A percentile compares a stretch with the other conserved stretches of the same genome.
Conservation (phyloP, 176 grass and related monocot genomes). For the Puya raimondii region DNA sequence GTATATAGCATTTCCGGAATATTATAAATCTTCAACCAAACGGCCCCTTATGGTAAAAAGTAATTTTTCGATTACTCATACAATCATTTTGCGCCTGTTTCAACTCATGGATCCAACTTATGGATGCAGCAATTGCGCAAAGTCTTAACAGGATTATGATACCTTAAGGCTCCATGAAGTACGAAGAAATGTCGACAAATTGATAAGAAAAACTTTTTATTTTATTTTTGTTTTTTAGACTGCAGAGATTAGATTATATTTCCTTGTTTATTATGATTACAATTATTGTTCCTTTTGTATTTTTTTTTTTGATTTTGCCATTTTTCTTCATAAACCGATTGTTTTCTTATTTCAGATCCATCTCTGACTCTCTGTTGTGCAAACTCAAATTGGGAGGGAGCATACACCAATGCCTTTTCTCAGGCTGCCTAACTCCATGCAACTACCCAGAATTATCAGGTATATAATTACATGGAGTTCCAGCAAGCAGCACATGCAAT, state of each 20-base stretch:
- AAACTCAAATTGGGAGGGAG: background rate
- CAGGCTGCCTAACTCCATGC: background rate
- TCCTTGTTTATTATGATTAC: background rate
- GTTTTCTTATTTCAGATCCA: background rate
- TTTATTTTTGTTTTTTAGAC: background rate
- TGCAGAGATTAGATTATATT: background rate
- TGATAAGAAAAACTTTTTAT: background rate
- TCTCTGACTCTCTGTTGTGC: background rate
- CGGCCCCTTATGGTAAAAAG: too few species aligned
- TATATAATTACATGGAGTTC: background rate
- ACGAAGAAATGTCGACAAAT: background rate
- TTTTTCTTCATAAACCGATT: background rate
- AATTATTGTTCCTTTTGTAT: background rate
- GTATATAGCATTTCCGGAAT: too few species aligned
- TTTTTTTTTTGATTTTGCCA: background rate
- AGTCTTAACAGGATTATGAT: background rate
- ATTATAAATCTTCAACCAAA: too few species aligned
- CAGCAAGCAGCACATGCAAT: background rate
- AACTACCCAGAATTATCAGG: background rate
- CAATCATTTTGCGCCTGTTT: too few species aligned
- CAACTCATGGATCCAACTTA: too few species aligned
- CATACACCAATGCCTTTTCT: background rate
- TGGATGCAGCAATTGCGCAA: background rate
- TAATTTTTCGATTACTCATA: too few species aligned
- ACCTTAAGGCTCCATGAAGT: background rate